phyloP scores from a whole-genome alignment of 192 early-diverging fungal species.

The Coemansia sp. region DNA sequence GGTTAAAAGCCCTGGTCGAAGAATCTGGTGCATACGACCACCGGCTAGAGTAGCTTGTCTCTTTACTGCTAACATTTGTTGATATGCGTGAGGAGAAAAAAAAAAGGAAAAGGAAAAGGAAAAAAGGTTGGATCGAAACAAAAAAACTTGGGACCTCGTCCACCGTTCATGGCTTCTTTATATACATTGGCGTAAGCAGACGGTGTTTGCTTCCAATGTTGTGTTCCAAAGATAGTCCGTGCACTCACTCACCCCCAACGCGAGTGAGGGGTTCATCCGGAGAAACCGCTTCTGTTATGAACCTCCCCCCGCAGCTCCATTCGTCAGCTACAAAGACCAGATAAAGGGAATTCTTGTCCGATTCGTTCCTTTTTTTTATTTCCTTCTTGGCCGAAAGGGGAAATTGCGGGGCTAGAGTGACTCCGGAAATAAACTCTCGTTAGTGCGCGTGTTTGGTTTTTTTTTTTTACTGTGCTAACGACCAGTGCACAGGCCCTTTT shows the following conservation, averaged over 20 bases:
- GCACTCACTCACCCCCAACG: neutral
- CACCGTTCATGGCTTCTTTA: neutral
- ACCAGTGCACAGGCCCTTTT: neutral
- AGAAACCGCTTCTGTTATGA: neutral
- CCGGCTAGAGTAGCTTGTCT: constrained; percentile 33
- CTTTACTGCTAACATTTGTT: constrained; percentile 40
- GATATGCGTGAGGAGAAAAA: neutral
- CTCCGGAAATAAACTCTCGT: neutral
- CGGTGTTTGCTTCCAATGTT: neutral
- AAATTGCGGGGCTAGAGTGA: neutral
- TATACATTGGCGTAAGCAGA: neutral
- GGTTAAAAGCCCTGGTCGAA: constrained; percentile 32
- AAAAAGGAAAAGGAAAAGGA: neutral
- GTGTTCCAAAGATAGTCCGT: constrained; percentile 5
- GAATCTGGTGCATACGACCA: constrained; percentile 22
- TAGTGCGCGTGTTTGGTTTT: neutral
- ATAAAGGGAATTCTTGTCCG: neutral
- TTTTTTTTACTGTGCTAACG: neutral
- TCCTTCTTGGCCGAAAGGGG: neutral
- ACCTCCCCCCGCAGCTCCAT: neutral
- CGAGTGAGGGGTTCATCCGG: neutral
- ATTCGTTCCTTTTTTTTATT: neutral
- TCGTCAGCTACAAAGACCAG: neutral
- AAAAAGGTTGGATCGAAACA: neutral
- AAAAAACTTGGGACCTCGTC: neutral